Base-by-base conservation (phyloP, 2,329 filamentous ascomycete genomes). In the Lasiodiplodia theobromae region DNA sequence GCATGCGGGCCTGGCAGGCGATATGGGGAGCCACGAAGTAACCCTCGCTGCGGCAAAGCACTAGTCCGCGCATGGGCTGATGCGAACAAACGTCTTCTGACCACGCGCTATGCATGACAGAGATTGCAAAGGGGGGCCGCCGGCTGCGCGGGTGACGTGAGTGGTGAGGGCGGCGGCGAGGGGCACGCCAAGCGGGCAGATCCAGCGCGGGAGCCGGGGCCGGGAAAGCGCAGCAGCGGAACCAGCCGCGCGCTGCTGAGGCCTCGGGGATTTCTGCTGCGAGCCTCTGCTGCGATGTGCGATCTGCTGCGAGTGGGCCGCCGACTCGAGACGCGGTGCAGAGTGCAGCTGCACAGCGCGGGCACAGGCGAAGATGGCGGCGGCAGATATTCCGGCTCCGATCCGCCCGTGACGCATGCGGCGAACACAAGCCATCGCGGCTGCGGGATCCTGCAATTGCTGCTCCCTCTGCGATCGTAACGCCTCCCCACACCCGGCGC, bases 11-110 rank as follows among this genome's bases (percentile, higher is more conserved):
- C 54, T 67, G 64, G 67, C 56, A 62, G 44, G 63, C 63, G 68
- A 69, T 37, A 68, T 57, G 65, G 47, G 56, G 52, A 56, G 58
- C 57, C 67, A 54, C 64, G 68, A 69, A 54, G 62, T 67, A 63
- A 69, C 63, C 49, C 54, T 68, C 56, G 58, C 60, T 67, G 67
- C 67, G 67, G 67, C 58, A 64, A 64, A 64, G 67, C 67, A 64
- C 53, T 68, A 52, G 66, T 47, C 49, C 34, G 56, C n/a, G 65
- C 66, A 68, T 68, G 66, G 66, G 66, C 53, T 52, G 54, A 67
- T 67, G 54, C 56, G 66, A 53, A 52, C 56, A 52, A 68, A 62
- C 49, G 56, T 68, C 67, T 68, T 68, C 67, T 68, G 67, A 68
- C 67, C 67, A 56, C 16, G 51, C 67, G 49, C 67, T 21, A 47